Conservation (phyloP, 345 rosid genomes). For the Abelmoschus esculentus region DNA sequence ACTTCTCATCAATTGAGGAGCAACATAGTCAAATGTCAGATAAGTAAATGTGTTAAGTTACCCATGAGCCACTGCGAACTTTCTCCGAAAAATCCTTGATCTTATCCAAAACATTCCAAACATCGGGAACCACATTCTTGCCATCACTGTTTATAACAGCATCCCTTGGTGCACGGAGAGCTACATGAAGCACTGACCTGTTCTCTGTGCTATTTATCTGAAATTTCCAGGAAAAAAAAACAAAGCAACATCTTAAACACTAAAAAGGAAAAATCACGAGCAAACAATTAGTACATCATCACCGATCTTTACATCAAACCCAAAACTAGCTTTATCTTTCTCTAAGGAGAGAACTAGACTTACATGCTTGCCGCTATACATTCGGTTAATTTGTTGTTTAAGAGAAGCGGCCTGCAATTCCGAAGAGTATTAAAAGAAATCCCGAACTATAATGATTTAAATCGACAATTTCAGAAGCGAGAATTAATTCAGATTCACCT, state of each 20-base stretch:
- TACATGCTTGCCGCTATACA: slow-evolving; percentile 84
- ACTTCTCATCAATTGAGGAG: slow-evolving; percentile 16
- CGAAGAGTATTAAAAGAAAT: not conserved
- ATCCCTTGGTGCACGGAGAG: slow-evolving; percentile 86
- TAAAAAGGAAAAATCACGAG: not conserved
- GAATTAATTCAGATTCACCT: slow-evolving; percentile 37
- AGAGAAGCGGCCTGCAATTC: slow-evolving; percentile 59
- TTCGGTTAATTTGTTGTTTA: slow-evolving; percentile 57
- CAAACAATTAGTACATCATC: not conserved
- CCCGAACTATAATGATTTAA: not conserved
- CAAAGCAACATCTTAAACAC: not conserved
- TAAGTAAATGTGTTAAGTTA: slow-evolving; percentile 24
- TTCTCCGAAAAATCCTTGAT: slow-evolving; percentile 79
- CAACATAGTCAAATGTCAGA: slow-evolving; percentile 5
- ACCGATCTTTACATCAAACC: not conserved
- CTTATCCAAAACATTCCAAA: slow-evolving; percentile 88
- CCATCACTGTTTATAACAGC: slow-evolving; percentile 69
- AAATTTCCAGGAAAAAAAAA: slow-evolving; percentile 11
- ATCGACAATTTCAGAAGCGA: not conserved
- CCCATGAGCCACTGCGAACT: slow-evolving; percentile 92
- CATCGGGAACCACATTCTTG: slow-evolving; percentile 28
- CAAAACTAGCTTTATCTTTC: not conserved
- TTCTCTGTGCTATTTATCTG: slow-evolving; percentile 93
- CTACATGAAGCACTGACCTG: slow-evolving; percentile 92
- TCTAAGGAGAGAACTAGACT: slow-evolving; percentile 20